These are phyloP conservation scores for Cryomyces antarcticus DNA, from an alignment of 495 filamentous ascomycete species.

Conservation along the genomic window DNA sequence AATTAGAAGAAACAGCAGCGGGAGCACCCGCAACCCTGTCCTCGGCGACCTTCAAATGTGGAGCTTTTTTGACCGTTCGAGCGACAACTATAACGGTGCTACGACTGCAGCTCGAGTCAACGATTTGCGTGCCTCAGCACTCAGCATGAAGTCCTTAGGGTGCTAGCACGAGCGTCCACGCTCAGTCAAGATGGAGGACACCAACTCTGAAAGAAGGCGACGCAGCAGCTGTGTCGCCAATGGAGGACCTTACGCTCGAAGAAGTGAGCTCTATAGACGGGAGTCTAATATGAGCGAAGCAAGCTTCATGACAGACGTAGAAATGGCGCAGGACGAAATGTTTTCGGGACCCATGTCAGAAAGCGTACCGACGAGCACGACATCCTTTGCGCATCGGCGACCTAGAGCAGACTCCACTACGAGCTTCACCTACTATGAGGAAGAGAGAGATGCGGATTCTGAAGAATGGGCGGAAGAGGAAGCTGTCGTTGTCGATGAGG, in stretches of 20 bases:
- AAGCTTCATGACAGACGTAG: conserved; percentile 84
- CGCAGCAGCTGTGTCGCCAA: neutral
- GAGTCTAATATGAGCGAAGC: conserved; percentile 63
- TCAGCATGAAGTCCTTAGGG: too few relatives aligned
- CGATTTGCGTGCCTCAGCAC: too few relatives aligned
- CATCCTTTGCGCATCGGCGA: conserved; percentile 67
- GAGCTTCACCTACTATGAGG: conserved; percentile 78
- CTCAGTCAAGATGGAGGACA: too few relatives aligned
- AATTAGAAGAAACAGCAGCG: too few relatives aligned
- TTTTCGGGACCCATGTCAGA: conserved; percentile 89
- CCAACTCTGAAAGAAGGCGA: neutral
- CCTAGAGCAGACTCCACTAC: conserved; percentile 56
- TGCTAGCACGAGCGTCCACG: too few relatives aligned
- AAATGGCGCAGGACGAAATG: conserved; percentile 95
- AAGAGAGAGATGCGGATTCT: conserved; percentile 17
- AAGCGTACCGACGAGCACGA: conserved; percentile 75
- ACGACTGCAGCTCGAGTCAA: too few relatives aligned
- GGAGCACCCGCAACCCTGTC: too few relatives aligned
- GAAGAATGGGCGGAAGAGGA: conserved; percentile 31
- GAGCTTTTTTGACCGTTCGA: too few relatives aligned
- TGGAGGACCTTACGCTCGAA: neutral
- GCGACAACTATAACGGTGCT: too few relatives aligned
- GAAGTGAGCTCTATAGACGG: conserved; percentile 21
- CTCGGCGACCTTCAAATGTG: too few relatives aligned
- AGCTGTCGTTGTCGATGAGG: conserved; percentile 25